Conservation (phyloP, 352 stramenopile genomes). For the Globisporangium megalacanthum region DNA sequence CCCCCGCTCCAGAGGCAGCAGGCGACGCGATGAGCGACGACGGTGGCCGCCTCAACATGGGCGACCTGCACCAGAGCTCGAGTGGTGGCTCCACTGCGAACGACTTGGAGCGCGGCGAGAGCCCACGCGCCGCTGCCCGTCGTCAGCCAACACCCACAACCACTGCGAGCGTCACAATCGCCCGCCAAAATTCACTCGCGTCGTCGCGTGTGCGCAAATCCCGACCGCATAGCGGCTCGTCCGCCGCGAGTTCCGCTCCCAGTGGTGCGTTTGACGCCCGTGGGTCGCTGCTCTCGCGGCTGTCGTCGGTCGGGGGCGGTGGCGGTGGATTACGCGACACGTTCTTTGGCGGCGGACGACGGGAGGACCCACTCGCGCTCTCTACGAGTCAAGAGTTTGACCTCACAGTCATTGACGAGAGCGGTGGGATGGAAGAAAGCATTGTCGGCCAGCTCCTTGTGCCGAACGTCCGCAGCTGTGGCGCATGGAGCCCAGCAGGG, state of each 20-base stretch:
- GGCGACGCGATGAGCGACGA: not conserved
- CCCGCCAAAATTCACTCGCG: slow-evolving; percentile 9
- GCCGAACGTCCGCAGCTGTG: slow-evolving; percentile 27
- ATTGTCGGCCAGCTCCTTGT: slow-evolving; percentile 49
- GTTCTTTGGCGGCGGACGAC: slow-evolving; percentile 46
- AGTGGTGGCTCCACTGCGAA: not conserved
- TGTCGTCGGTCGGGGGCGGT: slow-evolving; percentile 28
- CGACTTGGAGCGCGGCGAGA: not conserved
- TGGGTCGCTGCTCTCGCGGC: slow-evolving; percentile 30
- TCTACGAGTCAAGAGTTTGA: slow-evolving; percentile 68
- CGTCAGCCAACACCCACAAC: too few relatives aligned
- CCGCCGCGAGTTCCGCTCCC: slow-evolving; percentile 7
- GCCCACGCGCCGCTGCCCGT: not conserved
- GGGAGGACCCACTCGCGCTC: slow-evolving; percentile 50
- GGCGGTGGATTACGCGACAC: slow-evolving; percentile 40
- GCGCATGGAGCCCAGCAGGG: slow-evolving; percentile 44
- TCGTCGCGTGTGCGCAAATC: slow-evolving; percentile 22
- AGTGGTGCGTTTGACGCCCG: slow-evolving; percentile 23
- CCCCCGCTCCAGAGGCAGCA: too few relatives aligned
- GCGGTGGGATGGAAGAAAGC: slow-evolving; percentile 51
- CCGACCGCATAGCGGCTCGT: slow-evolving; percentile 34
- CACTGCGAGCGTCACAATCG: slow-evolving; percentile 8
- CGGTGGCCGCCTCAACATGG: slow-evolving; percentile 6
- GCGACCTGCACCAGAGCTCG: slow-evolving; percentile 1
- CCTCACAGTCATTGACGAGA: slow-evolving; percentile 72